Evolutionary conservation across 75 land plant genomes (phyloP), one percentile per base, ranked within the genome.

Genomic region (Chamaecyparis obtusa): DNA sequence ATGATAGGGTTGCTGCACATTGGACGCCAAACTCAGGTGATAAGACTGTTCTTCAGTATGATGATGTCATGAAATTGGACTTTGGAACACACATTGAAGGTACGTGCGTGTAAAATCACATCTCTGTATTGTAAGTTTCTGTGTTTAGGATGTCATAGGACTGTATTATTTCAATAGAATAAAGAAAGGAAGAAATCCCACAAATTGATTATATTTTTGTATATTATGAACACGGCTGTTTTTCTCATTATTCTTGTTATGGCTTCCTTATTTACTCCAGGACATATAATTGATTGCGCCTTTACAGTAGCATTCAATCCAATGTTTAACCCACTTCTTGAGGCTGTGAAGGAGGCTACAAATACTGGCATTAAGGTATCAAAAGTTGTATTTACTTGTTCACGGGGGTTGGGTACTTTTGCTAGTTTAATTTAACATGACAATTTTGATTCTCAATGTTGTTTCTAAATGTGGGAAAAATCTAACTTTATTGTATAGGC

Each of bases 71-170:
- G 99, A 98, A 98, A 87, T 89, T 98, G 87, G 99, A 98, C 89
- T 98, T 97, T 93, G 99, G 99, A 89, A 98, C 99, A 46, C 99
- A 98, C 85, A 91, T 98, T 86, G 99, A 98, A 93, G 99, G 99
- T 98, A 89, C 39, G 10, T 16, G 82, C n/a, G 30, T 35, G 15
- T 51, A 24, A 24, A 84, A 56, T 57, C 39, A 35, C 10, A 51
- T 83, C 41, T 83, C 43, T 35, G 71, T 19, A 30, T 49, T 3
- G 21, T 14, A 51, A 51, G 55, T 16, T 33, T 69, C n/a, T 21
- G 32, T 83, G 2, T 86, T 37, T 41, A 44, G 46, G 9, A n/a
- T 57, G 14, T 74, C 8, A 81, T 9, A 32, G 9, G 44, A 36
- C 37, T 33, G 67, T 76, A 21, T 85, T 32, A 44, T 69, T 60